A percentile compares a stretch with the other conserved stretches of the same genome.
Evolutionary conservation across 1,284 basidiomycete genomes (phyloP).

Genomic region (Leccinum angustisporum): DNA sequence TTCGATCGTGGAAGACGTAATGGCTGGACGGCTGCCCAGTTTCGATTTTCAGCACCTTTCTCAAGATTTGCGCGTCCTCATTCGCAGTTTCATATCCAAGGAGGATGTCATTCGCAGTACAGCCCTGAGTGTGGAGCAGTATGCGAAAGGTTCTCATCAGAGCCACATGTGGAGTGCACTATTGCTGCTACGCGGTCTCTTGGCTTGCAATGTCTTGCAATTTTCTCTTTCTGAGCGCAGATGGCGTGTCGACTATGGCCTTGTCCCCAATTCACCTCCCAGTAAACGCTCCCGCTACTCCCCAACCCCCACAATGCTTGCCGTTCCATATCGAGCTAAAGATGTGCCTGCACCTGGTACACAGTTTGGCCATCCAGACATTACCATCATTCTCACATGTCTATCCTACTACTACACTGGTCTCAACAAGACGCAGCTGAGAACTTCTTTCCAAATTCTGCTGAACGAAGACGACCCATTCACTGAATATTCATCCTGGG

Average conservation of each 20-base stretch:
- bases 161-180: conserved; percentile 35
- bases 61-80: conserved; percentile 15
- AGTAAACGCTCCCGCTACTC: conserved; percentile 16
- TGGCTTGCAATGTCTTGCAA: conserved; percentile 34
- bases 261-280: conserved; percentile 16
- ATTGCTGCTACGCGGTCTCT: conserved; percentile 45
- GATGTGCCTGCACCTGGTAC: conserved; percentile 47
- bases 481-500: conserved; percentile 46
- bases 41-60: conserved; percentile 21
- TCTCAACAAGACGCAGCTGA: conserved; percentile 40
- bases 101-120: conserved; percentile 17
- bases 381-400: conserved; percentile 48
- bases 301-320: conserved; percentile 43
- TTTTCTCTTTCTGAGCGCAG: neutral
- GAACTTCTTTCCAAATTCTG: conserved; percentile 40
- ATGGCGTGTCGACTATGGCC: conserved; percentile 42
- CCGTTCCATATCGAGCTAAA: conserved; percentile 55
- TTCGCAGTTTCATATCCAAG: conserved; percentile 25
- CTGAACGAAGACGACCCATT: conserved; percentile 45
- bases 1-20: conserved; percentile 26
- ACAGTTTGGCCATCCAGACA: conserved; percentile 57
- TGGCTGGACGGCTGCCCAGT: conserved; percentile 25
- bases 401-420: conserved; percentile 54
- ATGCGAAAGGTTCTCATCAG: conserved; percentile 9
- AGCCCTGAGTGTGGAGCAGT: conserved; percentile 12